These are phyloP conservation scores for Ophiostoma novo-ulmi DNA, from an alignment of 2,329 filamentous ascomycete genomes.

Conservation along the genomic window DNA sequence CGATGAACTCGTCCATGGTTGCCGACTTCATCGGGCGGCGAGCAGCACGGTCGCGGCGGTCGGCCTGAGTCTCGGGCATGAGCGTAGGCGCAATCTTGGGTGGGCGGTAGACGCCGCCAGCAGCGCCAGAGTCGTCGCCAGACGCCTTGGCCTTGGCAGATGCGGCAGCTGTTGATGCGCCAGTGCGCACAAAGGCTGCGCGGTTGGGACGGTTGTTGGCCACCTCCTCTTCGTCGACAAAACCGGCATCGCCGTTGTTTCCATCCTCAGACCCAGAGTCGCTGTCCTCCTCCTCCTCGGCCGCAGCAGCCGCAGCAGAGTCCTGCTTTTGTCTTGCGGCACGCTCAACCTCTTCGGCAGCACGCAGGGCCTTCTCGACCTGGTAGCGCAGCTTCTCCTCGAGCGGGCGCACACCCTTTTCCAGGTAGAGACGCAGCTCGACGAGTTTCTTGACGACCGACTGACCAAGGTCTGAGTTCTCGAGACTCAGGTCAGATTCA, in stretches of 20 bases:
- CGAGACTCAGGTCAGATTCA: slow-evolving; percentile 28
- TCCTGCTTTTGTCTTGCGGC: slow-evolving; percentile 37
- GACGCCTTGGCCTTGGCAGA: slow-evolving; percentile 26
- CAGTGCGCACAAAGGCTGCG: slow-evolving; percentile 36
- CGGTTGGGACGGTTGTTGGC: slow-evolving; percentile 34
- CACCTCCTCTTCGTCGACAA: slow-evolving; percentile 20
- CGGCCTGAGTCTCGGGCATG: slow-evolving; percentile 70
- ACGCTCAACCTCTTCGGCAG: slow-evolving; percentile 68
- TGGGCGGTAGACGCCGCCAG: slow-evolving; percentile 76
- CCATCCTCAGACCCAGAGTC: slow-evolving; percentile 27
- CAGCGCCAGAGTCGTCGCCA: slow-evolving; percentile 28
- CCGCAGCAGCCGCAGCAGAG: slow-evolving; percentile 35
- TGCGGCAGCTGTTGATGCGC: not conserved
- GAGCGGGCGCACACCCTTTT: slow-evolving; percentile 83
- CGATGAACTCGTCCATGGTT: slow-evolving; percentile 88
- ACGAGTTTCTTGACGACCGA: slow-evolving; percentile 80
- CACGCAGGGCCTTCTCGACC: slow-evolving; percentile 88
- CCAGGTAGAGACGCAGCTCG: slow-evolving; percentile 84
- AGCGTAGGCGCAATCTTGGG: slow-evolving; percentile 81
- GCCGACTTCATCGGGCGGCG: slow-evolving; percentile 66
- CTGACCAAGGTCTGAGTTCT: slow-evolving; percentile 48
- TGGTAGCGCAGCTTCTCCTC: slow-evolving; percentile 91
- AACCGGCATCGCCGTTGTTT: slow-evolving; percentile 19
- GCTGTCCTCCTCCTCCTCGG: slow-evolving; percentile 37
- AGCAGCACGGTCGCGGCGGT: slow-evolving; percentile 57